These are phyloP conservation scores for Geranium brycei DNA, from an alignment of 345 rosid species.

Conservation along the genomic window DNA sequence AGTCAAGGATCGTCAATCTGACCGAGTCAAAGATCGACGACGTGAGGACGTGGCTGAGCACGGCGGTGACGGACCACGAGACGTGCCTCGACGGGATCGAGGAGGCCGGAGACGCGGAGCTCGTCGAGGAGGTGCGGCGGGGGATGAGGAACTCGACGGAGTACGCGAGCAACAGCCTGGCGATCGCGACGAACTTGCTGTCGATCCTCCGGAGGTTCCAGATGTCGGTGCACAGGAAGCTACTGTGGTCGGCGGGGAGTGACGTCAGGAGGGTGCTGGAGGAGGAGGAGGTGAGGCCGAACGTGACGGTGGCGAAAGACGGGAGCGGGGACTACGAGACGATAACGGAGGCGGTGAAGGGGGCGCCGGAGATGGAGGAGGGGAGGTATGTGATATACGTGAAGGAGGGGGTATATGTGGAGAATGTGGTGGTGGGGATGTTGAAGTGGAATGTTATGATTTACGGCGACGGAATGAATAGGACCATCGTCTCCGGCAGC, in stretches of 20 bases:
- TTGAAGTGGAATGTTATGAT: constrained; percentile 26
- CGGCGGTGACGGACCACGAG: constrained; percentile 60
- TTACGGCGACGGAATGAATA: constrained; percentile 32
- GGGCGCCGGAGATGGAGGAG: constrained; percentile 14
- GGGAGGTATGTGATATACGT: constrained; percentile 15
- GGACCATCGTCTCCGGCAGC: constrained; percentile 23
- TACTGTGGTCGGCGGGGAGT: constrained; percentile 8
- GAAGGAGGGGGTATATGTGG: constrained; percentile 24
- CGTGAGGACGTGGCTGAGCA: constrained; percentile 69
- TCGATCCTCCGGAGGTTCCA: not conserved
- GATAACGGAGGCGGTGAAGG: constrained; percentile 19
- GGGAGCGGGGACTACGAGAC: constrained; percentile 20
- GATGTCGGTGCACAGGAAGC: constrained; percentile 7
- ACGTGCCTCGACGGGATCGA: constrained; percentile 49
- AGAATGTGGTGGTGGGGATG: constrained; percentile 17
- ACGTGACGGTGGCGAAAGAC: constrained; percentile 20
- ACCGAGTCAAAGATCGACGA: constrained; percentile 30
- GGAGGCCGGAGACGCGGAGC: not conserved
- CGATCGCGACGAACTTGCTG: constrained; percentile 14
- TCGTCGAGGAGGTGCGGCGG: constrained; percentile 3
- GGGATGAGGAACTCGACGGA: constrained; percentile 21
- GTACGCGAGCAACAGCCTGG: constrained; percentile 24
- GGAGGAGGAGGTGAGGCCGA: constrained; percentile 7
- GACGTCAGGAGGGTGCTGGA: constrained; percentile 5
- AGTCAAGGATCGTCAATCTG: constrained; percentile 45